A percentile compares a stretch with the other conserved stretches of the same genome.
Conservation (phyloP, 805 yeast genomes). For the Saccharomycopsis schoenii region DNA sequence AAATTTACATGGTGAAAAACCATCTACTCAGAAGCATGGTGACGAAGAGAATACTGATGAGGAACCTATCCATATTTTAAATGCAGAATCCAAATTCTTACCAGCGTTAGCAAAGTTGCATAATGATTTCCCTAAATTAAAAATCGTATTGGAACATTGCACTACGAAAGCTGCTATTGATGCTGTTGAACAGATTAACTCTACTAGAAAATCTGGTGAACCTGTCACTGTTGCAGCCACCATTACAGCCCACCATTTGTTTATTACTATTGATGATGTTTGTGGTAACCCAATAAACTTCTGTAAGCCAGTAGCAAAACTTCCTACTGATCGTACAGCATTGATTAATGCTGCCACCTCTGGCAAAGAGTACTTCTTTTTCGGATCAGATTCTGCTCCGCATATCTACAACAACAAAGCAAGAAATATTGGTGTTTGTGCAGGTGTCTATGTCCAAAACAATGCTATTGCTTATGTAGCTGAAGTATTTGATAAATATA, state of each 20-base stretch:
- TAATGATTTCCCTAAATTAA: constrained; percentile 12
- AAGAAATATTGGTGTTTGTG: constrained; percentile 77
- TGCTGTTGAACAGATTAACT: constrained; percentile 58
- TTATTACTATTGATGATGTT: constrained; percentile 85
- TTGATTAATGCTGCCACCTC: constrained; percentile 80
- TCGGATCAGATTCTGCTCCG: constrained; percentile 98
- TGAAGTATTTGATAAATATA: constrained; percentile 63
- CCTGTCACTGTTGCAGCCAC: constrained; percentile 73
- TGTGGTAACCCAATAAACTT: constrained; percentile 92
- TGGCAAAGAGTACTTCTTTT: constrained; percentile 87
- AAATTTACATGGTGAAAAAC: constrained; percentile 94
- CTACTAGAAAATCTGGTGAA: constrained; percentile 23
- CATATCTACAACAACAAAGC: constrained; percentile 79
- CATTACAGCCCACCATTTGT: constrained; percentile 92
- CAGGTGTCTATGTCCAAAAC: constrained; percentile 95
- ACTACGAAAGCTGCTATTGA: constrained; percentile 85
- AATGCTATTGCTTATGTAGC: constrained; percentile 78
- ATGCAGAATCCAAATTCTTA: constrained; percentile 86
- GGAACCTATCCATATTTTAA: constrained; percentile 75
- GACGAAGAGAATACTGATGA: constrained; percentile 30
- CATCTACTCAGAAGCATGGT: constrained; percentile 33
- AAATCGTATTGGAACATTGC: constrained; percentile 24
- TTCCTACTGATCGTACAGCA: constrained; percentile 76
- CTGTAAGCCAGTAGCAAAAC: constrained; percentile 96
- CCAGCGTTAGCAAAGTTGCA: constrained; percentile 77